These are phyloP conservation scores for Cyclotella atomus DNA, from an alignment of 108 stramenopile species.

Conservation along the genomic window DNA sequence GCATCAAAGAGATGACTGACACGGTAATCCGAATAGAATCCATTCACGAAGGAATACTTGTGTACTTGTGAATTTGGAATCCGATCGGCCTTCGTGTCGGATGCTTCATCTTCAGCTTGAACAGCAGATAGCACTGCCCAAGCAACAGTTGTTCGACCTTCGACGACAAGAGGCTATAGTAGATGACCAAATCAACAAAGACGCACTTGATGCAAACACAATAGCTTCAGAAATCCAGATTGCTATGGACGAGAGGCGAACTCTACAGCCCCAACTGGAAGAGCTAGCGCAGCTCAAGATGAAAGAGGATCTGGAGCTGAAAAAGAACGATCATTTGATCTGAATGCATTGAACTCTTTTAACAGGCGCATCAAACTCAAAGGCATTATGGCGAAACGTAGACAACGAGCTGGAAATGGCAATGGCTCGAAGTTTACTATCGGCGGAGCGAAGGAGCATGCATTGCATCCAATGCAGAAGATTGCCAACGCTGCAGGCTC, in stretches of 20 bases:
- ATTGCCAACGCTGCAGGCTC: conserved; percentile 11
- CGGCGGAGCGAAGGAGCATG: neutral
- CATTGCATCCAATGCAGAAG: conserved; percentile 18
- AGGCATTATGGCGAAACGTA: conserved; percentile 11
- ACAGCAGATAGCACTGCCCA: conserved; percentile 35
- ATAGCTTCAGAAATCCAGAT: neutral
- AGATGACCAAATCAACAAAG: conserved; percentile 5
- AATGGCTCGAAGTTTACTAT: neutral
- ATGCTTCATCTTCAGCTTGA: conserved; percentile 42
- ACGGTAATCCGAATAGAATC: conserved; percentile 20
- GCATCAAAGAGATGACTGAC: conserved; percentile 16
- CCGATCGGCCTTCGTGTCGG: conserved; percentile 18
- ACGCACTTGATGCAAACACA: neutral
- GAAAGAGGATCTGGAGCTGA: conserved; percentile 16
- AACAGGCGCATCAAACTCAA: conserved; percentile 5
- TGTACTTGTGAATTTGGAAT: conserved; percentile 31
- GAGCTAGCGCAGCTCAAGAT: neutral
- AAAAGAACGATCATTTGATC: conserved; percentile 10
- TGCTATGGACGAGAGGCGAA: neutral
- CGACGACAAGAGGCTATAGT: neutral
- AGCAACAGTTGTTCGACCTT: conserved; percentile 41
- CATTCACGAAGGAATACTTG: conserved; percentile 22
- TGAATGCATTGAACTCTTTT: conserved; percentile 10
- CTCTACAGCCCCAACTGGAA: conserved; percentile 1
- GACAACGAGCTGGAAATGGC: neutral